Evolutionary conservation across 2,329 filamentous ascomycete genomes (phyloP).

Genomic region (Penicillium sp.): DNA sequence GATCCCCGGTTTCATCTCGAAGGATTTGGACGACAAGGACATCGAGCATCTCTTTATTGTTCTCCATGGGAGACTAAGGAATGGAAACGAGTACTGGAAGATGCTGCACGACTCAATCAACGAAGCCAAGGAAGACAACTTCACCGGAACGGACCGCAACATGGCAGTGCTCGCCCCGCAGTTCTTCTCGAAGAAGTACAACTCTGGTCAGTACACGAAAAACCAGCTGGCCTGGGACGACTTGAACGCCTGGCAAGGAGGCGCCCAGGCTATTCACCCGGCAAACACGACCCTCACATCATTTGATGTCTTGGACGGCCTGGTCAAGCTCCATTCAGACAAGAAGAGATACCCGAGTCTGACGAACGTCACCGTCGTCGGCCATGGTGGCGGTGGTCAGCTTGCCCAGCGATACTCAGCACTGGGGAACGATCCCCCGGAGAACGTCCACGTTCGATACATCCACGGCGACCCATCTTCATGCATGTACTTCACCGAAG

Average conservation of each 20-base stretch:
- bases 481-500: constrained; percentile 17
- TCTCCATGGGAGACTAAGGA: constrained; percentile 13
- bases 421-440: constrained; percentile 10
- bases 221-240: constrained; percentile 18
- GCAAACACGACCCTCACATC: constrained; percentile 11
- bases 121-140: constrained; percentile 10
- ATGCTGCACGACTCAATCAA: constrained; percentile 11
- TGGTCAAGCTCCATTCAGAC: constrained; percentile 15
- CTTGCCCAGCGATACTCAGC: constrained; percentile 17
- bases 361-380: constrained; percentile 15
- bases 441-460: constrained; percentile 16
- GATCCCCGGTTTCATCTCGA: constrained; percentile 13
- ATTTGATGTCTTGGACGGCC: constrained; percentile 15
- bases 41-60: constrained; percentile 17
- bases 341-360: constrained; percentile 14
- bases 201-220: constrained; percentile 13
- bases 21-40: constrained; percentile 4
- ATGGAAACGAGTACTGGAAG: constrained; percentile 18
- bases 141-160: constrained; percentile 12
- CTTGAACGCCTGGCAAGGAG: constrained; percentile 16
- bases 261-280: constrained; percentile 13
- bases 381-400: constrained; percentile 18
- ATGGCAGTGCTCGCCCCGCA: constrained; percentile 17
- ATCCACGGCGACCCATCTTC: constrained; percentile 19
- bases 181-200: constrained; percentile 15